Percentiles rank a stretch among this genome's conserved stretches.
phyloP scores from a whole-genome alignment of 371 early-diverging fungal species.

The Coemansia sp. region DNA sequence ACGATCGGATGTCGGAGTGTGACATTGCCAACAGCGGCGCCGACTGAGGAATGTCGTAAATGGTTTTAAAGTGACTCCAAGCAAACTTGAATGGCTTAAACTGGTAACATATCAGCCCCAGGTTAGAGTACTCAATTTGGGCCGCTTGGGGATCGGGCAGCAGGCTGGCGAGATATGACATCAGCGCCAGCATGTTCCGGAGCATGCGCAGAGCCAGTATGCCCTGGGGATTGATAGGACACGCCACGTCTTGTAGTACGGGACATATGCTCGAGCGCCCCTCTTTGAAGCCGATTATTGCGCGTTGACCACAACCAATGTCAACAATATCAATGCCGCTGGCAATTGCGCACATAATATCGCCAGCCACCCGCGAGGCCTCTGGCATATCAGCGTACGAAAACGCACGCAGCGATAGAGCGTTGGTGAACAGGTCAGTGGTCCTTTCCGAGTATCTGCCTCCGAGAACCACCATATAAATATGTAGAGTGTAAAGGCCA shows the following conservation, averaged over 20 bases:
- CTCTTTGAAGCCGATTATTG: slow-evolving; percentile 33
- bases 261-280: slow-evolving; percentile 46
- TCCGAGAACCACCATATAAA: slow-evolving; percentile 24
- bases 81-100: slow-evolving; percentile 8
- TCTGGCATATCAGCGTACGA: slow-evolving; percentile 40
- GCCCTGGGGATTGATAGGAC: slow-evolving; percentile 42
- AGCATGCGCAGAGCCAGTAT: slow-evolving; percentile 36
- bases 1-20: slow-evolving; percentile 8
- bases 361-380: slow-evolving; percentile 31
- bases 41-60: slow-evolving; percentile 17
- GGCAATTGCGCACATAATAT: slow-evolving; percentile 41
- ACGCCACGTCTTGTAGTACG: slow-evolving; percentile 26
- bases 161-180: slow-evolving; percentile 26
- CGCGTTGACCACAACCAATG: slow-evolving; percentile 45
- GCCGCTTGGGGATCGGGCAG: slow-evolving; percentile 19
- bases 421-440: slow-evolving; percentile 39
- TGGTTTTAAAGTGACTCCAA: not conserved
- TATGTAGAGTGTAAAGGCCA: slow-evolving; percentile 22
- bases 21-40: slow-evolving; percentile 25
- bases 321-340: slow-evolving; percentile 23
- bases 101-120: slow-evolving; percentile 13
- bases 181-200: slow-evolving; percentile 7
- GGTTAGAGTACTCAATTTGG: slow-evolving; percentile 13
- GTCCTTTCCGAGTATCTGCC: slow-evolving; percentile 23
- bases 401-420: slow-evolving; percentile 31